These are phyloP conservation scores for Plasmodium gallinaceum DNA, from an alignment of 169 alveolate species.

Conservation along the genomic window DNA sequence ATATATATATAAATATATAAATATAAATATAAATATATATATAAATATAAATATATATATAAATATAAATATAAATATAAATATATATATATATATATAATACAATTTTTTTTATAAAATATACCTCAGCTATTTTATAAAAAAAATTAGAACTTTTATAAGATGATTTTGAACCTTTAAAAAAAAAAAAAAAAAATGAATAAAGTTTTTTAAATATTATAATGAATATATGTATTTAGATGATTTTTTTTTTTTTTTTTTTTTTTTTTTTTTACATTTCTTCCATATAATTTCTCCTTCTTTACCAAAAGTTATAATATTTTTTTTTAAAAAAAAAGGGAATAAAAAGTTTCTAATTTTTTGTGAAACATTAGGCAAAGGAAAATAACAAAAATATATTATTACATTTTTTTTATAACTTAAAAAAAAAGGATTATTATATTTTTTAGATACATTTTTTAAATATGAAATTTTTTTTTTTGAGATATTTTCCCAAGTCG, in stretches of 20 bases:
- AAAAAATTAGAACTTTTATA: background rate
- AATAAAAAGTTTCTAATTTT: background rate
- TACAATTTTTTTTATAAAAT: background rate
- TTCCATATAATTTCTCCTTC: slow-evolving; percentile 59
- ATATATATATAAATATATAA: background rate
- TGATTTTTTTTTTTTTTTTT: background rate
- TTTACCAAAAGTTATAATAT: slow-evolving; percentile 1
- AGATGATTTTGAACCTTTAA: background rate
- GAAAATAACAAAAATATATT: slow-evolving; percentile 34
- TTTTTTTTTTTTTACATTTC: slow-evolving; percentile 5
- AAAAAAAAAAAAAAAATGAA: background rate
- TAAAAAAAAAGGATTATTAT: slow-evolving; percentile 11
- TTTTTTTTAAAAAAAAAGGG: background rate
- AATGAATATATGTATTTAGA: background rate
- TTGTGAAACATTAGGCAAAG: slow-evolving; percentile 1
- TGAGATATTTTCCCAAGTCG: slow-evolving; percentile 50
- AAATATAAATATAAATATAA: background rate
- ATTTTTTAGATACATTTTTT: background rate
- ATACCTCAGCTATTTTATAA: background rate
- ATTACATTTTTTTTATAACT: slow-evolving; percentile 32
- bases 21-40: background rate
- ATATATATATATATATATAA: background rate
- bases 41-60: background rate
- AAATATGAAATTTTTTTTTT: slow-evolving; percentile 1
- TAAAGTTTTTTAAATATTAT: background rate